Base-by-base conservation (phyloP, 148 eudicot species). In the Rheum nobile region DNA sequence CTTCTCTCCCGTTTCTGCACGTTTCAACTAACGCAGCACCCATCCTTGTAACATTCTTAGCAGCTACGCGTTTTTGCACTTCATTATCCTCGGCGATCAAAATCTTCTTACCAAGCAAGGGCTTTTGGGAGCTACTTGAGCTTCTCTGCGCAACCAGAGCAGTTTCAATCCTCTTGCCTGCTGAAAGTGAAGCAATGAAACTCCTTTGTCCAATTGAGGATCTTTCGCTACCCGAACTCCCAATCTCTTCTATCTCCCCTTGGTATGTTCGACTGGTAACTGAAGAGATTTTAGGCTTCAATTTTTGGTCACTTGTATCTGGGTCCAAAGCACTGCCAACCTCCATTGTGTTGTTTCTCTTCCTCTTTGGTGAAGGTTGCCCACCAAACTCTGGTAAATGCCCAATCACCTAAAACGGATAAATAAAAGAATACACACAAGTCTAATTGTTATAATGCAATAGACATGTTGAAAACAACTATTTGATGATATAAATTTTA, bases 331-430 rank as follows among this genome's bases (percentile, higher is more conserved):
- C 37, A 29, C 67, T 61, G 34, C 67, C 67, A 14, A 29, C 67
- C 67, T 61, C 67, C 35, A 29, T 29, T 61, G 67, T 61, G 67
- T 61, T 61, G n/a, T 14, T 29, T 61, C 67, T 61, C 35, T 28
- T 61, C 35, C 67, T 28, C 37, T 61, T 61, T 14, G 37, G 67
- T 28, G 67, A 61, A 61, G n/a, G 13, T 16, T 57, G 65, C 31
- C 89, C 92, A 4, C 92, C 88, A 81, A 87, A 90, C 89, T 94
- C 97, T 0, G 97, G 98, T 24, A 94, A 72, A 73, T 89, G 84
- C 16, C 84, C 74, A 21, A 91, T 76, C 52, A 84, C 78, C 43
- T 65, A 29, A 21, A n/a, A 50, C 13, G 13, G 57, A n/a, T n/a
- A n/a, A n/a, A 50, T 54, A 9, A 22, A 22, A 54, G 28, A 54